Base-by-base conservation (phyloP, 345 rosid genomes). In the Eucalyptus erythrocorys region DNA sequence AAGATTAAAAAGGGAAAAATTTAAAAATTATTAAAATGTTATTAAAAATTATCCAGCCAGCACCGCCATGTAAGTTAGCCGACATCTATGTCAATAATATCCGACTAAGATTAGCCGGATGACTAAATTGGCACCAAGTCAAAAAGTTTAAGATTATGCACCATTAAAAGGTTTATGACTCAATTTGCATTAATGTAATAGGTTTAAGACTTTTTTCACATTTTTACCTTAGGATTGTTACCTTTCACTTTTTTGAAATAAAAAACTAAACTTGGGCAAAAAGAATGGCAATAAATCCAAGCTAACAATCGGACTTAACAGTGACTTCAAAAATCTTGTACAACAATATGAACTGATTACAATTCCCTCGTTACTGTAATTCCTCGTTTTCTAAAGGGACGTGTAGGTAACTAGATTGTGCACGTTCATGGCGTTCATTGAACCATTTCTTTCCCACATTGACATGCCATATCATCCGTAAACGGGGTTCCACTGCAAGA, bases 11-110 rank as follows among this genome's bases (percentile, higher is more conserved):
- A 16, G 21, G 3, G 8, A 50, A 50, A 50, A 50, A 1, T 3
- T 3, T 1, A 50, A 50, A 16, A 50, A 1, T 50, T 16, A 50
- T 50, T 50, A 50, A 50, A 50, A 50, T 50, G 1, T 50, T 50
- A 50, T 50, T 50, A 16, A 50, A 49, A 15, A 50, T 6, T 50
- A 50, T 50, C 21, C 3, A 50, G 3, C 21, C 8, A 50, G 1
- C 0, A 0, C 3, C 0, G 0, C 53, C 53, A 50, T 6, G 4
- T 1, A 50, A 16, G 53, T 3, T 0, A 6, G 1, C 4, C 0
- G 3, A 50, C 8, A 3, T 50, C 22, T 3, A 50, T 50, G 22
- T 3, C 1, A 50, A 17, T 50, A 50, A 50, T 1, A 50, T 50
- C 22, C 2, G 0, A 6, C 1, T 22, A 50, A 50, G 0, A 50